Evolutionary conservation across 352 stramenopile genomes (phyloP).

Genomic region (Globisporangium heterothallicum): DNA sequence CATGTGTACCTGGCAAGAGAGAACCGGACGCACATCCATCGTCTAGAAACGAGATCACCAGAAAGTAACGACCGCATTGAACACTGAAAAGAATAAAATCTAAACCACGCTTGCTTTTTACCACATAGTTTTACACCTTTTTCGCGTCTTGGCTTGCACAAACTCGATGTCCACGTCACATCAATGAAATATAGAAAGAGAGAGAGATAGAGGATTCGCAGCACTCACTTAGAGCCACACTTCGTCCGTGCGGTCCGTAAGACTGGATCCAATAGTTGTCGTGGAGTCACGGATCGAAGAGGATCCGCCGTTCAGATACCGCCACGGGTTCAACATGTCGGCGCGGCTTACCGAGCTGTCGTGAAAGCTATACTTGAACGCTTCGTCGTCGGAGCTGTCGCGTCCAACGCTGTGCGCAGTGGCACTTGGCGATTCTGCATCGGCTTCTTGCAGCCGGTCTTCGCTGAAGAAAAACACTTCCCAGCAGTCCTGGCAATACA

Average conservation of each 20-base stretch:
- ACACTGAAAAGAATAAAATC: too few species aligned
- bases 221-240: conserved; percentile 18
- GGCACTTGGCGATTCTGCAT: conserved; percentile 6
- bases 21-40: too few species aligned
- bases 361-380: conserved; percentile 74
- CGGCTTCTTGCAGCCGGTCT: conserved; percentile 26
- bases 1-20: too few species aligned
- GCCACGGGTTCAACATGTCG: conserved; percentile 55
- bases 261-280: conserved; percentile 41
- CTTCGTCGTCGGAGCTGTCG: conserved; percentile 28
- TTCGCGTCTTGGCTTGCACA: neutral
- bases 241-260: conserved; percentile 29
- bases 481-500: conserved; percentile 75
- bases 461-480: conserved; percentile 71
- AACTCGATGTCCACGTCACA: neutral
- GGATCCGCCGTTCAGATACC: conserved; percentile 31
- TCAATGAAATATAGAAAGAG: neutral
- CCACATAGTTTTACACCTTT: neutral
- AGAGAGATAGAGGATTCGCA: neutral
- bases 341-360: conserved; percentile 51
- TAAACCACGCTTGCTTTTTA: neutral
- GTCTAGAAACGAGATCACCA: too few species aligned
- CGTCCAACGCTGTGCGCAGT: conserved; percentile 11
- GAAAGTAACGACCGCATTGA: too few species aligned
- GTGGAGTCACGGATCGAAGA: conserved; percentile 57